Conservation (phyloP, 164 flowering plant genomes). For the Stephania japonica region DNA sequence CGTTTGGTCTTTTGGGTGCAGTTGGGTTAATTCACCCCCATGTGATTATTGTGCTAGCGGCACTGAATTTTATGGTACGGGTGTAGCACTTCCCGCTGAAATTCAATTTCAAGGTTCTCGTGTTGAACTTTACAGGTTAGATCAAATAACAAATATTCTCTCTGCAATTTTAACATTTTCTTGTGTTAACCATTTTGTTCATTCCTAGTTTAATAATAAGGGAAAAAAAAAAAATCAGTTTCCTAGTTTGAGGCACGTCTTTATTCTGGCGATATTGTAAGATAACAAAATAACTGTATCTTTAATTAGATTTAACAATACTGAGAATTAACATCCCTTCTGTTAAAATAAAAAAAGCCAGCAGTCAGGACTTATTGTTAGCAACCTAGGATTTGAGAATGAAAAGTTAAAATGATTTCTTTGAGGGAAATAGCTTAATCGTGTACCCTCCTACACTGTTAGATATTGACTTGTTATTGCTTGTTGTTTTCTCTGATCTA, state of each 20-base stretch:
- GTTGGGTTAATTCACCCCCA: constrained; percentile 89
- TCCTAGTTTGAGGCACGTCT: no score
- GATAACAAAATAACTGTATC: background rate
- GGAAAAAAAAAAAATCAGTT: no score
- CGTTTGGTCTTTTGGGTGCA: constrained; percentile 21
- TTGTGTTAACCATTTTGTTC: background rate
- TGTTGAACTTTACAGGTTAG: constrained; percentile 85
- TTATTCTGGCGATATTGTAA: background rate
- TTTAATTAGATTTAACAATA: background rate
- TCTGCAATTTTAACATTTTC: background rate
- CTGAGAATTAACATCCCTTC: background rate
- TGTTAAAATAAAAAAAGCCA: background rate
- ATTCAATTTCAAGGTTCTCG: constrained; percentile 55
- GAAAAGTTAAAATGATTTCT: background rate
- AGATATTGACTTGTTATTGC: background rate
- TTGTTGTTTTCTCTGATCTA: background rate
- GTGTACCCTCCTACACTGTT: background rate
- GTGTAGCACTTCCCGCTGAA: constrained; percentile 56
- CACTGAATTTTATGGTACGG: constrained; percentile 56
- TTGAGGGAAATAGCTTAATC: background rate
- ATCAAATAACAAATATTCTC: background rate
- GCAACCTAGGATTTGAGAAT: background rate
- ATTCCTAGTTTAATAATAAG: background rate
- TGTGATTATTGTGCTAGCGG: constrained; percentile 73
- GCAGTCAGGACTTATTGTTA: background rate